These are phyloP conservation scores for Crucibulum laeve DNA, from an alignment of 768 basidiomycete species.

Conservation along the genomic window DNA sequence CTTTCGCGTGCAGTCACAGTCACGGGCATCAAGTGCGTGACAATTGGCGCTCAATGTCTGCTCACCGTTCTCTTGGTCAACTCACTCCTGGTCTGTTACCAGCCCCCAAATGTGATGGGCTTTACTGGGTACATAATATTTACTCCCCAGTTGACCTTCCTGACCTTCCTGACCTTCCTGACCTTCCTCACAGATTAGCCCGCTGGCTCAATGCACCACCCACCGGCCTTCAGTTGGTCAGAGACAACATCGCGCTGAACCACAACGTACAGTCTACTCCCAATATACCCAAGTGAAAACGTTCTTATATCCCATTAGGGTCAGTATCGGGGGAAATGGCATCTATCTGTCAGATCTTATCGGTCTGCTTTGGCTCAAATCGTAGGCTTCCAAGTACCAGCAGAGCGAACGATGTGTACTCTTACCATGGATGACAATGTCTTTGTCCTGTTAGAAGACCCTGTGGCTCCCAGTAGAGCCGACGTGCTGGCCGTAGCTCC, in stretches of 20 bases:
- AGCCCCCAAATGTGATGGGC: constrained; percentile 37
- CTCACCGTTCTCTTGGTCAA: not conserved
- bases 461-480: constrained; percentile 60
- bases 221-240: constrained; percentile 62
- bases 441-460: constrained; percentile 77
- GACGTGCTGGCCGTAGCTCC: constrained; percentile 50
- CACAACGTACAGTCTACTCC: constrained; percentile 47
- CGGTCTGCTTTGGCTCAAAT: constrained; percentile 65
- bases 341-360: constrained; percentile 66
- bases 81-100: constrained; percentile 21
- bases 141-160: constrained; percentile 1
- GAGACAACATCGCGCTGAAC: constrained; percentile 64
- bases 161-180: constrained; percentile 6
- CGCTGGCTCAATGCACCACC: constrained; percentile 83
- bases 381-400: constrained; percentile 41
- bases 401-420: constrained; percentile 70
- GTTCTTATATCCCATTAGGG: constrained; percentile 40
- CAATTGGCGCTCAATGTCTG: no score
- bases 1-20: no score
- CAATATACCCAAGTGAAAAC: constrained; percentile 8
- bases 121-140: constrained; percentile 50
- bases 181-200: constrained; percentile 55
- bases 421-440: constrained; percentile 79
- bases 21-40: no score
- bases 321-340: constrained; percentile 58